These are phyloP conservation scores for Alternaria solani DNA, from an alignment of 2,329 filamentous ascomycete genomes.

Conservation along the genomic window DNA sequence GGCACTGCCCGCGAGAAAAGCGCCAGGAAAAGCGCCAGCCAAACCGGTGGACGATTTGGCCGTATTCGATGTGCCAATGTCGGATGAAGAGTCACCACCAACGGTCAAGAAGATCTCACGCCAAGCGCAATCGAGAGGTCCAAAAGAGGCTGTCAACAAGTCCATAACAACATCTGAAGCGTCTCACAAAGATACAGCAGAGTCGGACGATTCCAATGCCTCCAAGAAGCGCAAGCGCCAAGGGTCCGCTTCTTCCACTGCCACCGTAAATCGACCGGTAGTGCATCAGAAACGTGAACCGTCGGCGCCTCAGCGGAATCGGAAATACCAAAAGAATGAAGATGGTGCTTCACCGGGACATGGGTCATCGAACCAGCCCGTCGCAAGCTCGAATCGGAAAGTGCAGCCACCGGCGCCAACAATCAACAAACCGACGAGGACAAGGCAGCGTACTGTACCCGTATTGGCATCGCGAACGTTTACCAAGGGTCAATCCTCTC, in stretches of 20 bases:
- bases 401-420: slow-evolving; percentile 8
- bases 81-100: slow-evolving; percentile 34
- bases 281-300: slow-evolving; percentile 14
- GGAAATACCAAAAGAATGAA: slow-evolving; percentile 40
- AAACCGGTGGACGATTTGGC: slow-evolving; percentile 19
- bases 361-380: neutral
- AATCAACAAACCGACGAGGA: slow-evolving; percentile 39
- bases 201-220: slow-evolving; percentile 42
- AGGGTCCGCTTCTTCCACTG: slow-evolving; percentile 28
- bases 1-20: slow-evolving; percentile 12
- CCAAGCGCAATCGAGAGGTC: slow-evolving; percentile 14
- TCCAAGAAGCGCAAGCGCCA: slow-evolving; percentile 45
- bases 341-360: slow-evolving; percentile 27
- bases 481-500: slow-evolving; percentile 44
- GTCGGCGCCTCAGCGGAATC: slow-evolving; percentile 28
- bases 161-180: neutral
- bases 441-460: slow-evolving; percentile 35
- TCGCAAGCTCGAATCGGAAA: neutral
- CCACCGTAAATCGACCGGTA: slow-evolving; percentile 15
- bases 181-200: slow-evolving; percentile 20
- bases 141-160: slow-evolving; percentile 17
- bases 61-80: slow-evolving; percentile 39
- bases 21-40: slow-evolving; percentile 4
- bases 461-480: slow-evolving; percentile 24
- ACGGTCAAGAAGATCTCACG: slow-evolving; percentile 28